Percentiles rank a stretch among this genome's conserved stretches.
phyloP scores from a whole-genome alignment of 768 basidiomycete species.

The Tricholoma matsutake region DNA sequence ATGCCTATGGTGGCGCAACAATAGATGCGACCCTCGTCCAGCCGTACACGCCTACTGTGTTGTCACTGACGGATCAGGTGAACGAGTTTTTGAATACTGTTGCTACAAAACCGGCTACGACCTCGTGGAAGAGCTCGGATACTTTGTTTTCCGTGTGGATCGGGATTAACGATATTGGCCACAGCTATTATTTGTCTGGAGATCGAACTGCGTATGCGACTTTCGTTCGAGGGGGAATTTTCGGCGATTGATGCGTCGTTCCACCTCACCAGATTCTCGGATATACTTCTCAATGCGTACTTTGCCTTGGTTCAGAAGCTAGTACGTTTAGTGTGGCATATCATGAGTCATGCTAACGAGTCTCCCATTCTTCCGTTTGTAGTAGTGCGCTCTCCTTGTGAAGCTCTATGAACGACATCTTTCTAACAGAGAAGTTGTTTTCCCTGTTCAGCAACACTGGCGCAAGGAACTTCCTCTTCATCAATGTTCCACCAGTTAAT shows the following conservation, averaged over 20 bases:
- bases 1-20: constrained; percentile 65
- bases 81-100: constrained; percentile 50
- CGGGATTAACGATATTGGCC: constrained; percentile 69
- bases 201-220: constrained; percentile 45
- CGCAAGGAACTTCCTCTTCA: constrained; percentile 54
- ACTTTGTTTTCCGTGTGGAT: constrained; percentile 68
- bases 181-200: constrained; percentile 45
- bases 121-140: constrained; percentile 56
- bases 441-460: constrained; percentile 39
- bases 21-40: constrained; percentile 56
- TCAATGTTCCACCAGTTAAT: constrained; percentile 40
- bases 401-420: background rate
- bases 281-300: constrained; percentile 44
- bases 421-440: background rate
- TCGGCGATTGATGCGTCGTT: background rate
- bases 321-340: constrained; percentile 25
- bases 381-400: constrained; percentile 27
- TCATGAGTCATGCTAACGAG: background rate
- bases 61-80: constrained; percentile 59
- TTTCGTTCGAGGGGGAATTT: background rate
- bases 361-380: background rate
- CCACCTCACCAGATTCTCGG: constrained; percentile 39
- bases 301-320: constrained; percentile 49
- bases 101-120: constrained; percentile 44
- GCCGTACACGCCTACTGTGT: constrained; percentile 48